Base-by-base conservation (phyloP, 768 basidiomycete species). In the Mycena amicta region DNA sequence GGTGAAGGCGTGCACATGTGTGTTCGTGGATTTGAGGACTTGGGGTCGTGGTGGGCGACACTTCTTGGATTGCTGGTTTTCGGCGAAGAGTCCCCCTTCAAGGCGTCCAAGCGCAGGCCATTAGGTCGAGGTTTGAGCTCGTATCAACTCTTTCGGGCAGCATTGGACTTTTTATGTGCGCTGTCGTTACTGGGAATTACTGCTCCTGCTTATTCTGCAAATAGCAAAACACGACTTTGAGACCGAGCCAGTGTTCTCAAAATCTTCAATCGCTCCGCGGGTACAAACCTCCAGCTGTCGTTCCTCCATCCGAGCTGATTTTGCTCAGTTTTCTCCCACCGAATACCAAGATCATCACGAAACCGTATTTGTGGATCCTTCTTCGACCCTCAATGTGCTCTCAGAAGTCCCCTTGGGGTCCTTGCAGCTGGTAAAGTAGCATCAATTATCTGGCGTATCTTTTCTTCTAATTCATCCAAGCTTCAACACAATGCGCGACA, bases 71-170 rank as follows among this genome's bases (percentile, higher is more conserved):
- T 86, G 39, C 66, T 92, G 37, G 71, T 92, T 55, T 72, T 76
- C 31, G 95, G 94, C 2, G 91, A 92, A 61, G 88, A 90, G 53
- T 63, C 72, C 0, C 67, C 69, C 16, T 71, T 67, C 2, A 70
- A 66, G 63, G 71, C 33, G 68, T 74, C 61, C 55, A 77, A 75
- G 52, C 77, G 85, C 53, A 85, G 79, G 66, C 81, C 86, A 0
- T 68, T 95, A 2, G 95, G 93, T 4, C 84, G 81, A 55, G 91
- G 93, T 2, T 69, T 98, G 64, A 95, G 92, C 60, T 91, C 92
- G 22, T 97, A 96, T 73, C 94, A 95, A 68, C 77, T 96, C 27
- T 89, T 98, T 71, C 84, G 89, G 64, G 93, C 90, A 30, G 88
- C 85, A 1, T 74, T 96, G 63, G 92, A 95, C 69, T 88, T 95